Evolutionary conservation across 257 asterid genomes (phyloP), one percentile per base, ranked within the genome.

Genomic region (Ocimum tenuiflorum): DNA sequence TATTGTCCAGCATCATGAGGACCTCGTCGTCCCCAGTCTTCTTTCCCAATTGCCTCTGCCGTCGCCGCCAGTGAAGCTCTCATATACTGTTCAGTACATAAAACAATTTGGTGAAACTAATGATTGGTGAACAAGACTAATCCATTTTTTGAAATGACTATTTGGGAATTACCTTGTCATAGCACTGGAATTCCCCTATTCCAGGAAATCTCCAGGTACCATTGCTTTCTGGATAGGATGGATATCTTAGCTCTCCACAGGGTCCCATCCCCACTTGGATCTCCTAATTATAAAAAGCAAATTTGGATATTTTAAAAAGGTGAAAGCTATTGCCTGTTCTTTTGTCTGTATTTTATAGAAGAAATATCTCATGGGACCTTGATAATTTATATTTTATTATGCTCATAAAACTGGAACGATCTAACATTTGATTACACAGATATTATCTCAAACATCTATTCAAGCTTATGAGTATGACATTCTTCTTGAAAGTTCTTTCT

Each of bases 261-360:
- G 98, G 98, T 57, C 98, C 98, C 95, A 92, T 74, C 7, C 98
- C 96, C 49, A 91, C 96, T 85, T 91, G 98, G 23, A 91, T 67
- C 72, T 89, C 98, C 97, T 86, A 80, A 82, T 61, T 71, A 48
- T 20, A n/a, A 22, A 19, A 43, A 33, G 69, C 31, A 52, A 20
- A 73, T 63, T 19, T 36, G 62, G 39, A 60, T 68, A 49, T 12
- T 51, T 57, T 68, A n/a, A n/a, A n/a, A n/a, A n/a, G 53, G 48
- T 71, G 68, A 61, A 52, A 49, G 71, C 43, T 51, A 14, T 71
- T 56, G 63, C 29, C 66, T 75, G 20, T 31, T 45, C 10, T 7
- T 48, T 49, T 42, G 41, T 29, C 27, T 10, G 14, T 65, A 63
- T 29, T 66, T 17, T 53, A 51, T 60, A 60, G 69, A 36, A 50